A percentile compares a stretch with the other conserved stretches of the same genome.
phyloP scores from a whole-genome alignment of 345 rosid species.

The Salix udensis region DNA sequence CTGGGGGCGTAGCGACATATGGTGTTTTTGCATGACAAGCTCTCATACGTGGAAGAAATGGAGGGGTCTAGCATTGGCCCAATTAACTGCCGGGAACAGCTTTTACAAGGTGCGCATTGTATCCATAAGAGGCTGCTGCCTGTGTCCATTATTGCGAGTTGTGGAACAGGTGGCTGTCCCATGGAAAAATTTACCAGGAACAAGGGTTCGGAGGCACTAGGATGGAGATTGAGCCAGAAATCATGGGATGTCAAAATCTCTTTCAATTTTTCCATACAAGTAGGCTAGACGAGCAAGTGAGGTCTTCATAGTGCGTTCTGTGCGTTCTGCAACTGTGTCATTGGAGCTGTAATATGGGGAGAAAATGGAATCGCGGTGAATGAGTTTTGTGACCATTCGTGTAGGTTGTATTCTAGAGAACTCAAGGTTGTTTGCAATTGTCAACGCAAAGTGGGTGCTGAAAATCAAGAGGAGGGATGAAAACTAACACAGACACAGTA shows the following conservation, averaged over 20 bases:
- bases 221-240: constrained; percentile 32
- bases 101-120: constrained; percentile 44
- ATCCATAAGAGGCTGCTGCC: constrained; percentile 67
- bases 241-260: constrained; percentile 11
- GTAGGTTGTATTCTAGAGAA: not conserved
- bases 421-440: not conserved
- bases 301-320: constrained; percentile 13
- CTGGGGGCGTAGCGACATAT: constrained; percentile 25
- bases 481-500: not conserved
- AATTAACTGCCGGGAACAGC: constrained; percentile 20
- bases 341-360: constrained; percentile 28
- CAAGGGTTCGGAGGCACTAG: constrained; percentile 10
- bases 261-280: constrained; percentile 20
- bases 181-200: constrained; percentile 47
- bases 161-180: constrained; percentile 57
- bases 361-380: constrained; percentile 32
- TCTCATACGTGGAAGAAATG: constrained; percentile 39
- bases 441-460: not conserved
- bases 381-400: constrained; percentile 12
- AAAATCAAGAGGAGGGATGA: not conserved
- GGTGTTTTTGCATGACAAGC: constrained; percentile 29
- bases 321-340: constrained; percentile 18
- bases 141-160: constrained; percentile 49
- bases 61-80: constrained; percentile 40
- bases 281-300: constrained; percentile 30